A percentile compares a stretch with the other conserved stretches of the same genome.
phyloP scores from a whole-genome alignment of 441 rosid species.

The Croton laevigatus region DNA sequence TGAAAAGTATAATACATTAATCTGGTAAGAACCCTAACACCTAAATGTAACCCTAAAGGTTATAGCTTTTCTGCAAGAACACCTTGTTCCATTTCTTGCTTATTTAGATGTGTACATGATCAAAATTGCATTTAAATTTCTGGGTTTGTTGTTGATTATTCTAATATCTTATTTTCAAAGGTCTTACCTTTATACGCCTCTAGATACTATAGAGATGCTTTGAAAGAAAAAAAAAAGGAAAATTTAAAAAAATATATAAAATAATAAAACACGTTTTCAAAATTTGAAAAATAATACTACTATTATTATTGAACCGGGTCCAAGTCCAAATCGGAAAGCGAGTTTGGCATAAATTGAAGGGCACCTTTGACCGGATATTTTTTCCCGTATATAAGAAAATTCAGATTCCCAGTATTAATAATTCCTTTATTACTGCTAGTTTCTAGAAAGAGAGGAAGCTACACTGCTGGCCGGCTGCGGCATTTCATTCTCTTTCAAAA shows the following conservation, averaged over 20 bases:
- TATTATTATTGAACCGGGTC: not conserved
- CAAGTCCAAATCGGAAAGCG: not conserved
- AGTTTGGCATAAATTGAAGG: not conserved
- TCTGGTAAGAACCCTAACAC: constrained; percentile 10
- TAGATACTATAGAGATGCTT: not conserved
- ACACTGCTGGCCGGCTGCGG: not conserved
- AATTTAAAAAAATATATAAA: no score
- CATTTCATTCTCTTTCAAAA: not conserved
- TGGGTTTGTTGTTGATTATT: not conserved
- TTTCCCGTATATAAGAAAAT: not conserved
- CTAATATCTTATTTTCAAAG: constrained; percentile 2
- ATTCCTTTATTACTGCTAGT: no score
- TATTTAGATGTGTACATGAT: not conserved
- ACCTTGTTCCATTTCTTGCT: not conserved
- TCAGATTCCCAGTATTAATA: not conserved
- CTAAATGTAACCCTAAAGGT: constrained; percentile 8
- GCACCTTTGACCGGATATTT: not conserved
- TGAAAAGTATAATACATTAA: not conserved
- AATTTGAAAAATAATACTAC: no score
- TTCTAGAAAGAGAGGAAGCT: not conserved
- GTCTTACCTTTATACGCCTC: not conserved
- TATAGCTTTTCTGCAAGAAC: not conserved
- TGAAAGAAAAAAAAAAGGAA: not conserved
- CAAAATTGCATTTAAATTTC: not conserved
- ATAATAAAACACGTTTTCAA: no score